Conservation (phyloP, 192 early-diverging fungal genomes). For the Paraglomus brasilianum region DNA sequence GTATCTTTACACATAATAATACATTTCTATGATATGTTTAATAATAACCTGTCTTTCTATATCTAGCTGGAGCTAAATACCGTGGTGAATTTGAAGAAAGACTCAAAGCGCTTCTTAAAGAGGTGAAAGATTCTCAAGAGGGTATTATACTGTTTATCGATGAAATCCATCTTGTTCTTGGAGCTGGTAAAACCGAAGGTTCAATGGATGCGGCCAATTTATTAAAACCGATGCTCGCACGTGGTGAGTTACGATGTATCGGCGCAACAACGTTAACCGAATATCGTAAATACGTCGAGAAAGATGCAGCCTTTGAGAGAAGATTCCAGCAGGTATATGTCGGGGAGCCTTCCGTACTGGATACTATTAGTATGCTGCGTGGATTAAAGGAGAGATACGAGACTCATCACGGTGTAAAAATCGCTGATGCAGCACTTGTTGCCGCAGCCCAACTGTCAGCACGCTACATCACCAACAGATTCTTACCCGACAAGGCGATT, state of each 20-base stretch:
- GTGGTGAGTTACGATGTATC: slow-evolving; percentile 93
- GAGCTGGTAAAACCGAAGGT: slow-evolving; percentile 89
- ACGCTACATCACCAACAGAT: slow-evolving; percentile 72
- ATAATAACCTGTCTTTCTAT: background rate
- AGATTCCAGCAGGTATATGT: slow-evolving; percentile 82
- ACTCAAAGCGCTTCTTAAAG: slow-evolving; percentile 93
- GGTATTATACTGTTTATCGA: slow-evolving; percentile 97
- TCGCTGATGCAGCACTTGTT: slow-evolving; percentile 74
- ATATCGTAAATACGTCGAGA: slow-evolving; percentile 91
- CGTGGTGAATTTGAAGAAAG: slow-evolving; percentile 98
- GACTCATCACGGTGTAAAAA: slow-evolving; percentile 79
- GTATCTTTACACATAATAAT: slow-evolving; percentile 5
- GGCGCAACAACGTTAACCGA: slow-evolving; percentile 96
- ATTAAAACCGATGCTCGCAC: slow-evolving; percentile 96
- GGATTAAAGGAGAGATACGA: slow-evolving; percentile 82
- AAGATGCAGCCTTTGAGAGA: slow-evolving; percentile 81
- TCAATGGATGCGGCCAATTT: slow-evolving; percentile 96
- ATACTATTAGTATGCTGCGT: slow-evolving; percentile 77
- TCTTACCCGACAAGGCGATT: slow-evolving; percentile 82
- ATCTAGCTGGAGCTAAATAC: slow-evolving; percentile 92
- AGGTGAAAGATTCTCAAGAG: slow-evolving; percentile 87
- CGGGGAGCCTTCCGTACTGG: slow-evolving; percentile 70
- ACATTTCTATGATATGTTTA: background rate
- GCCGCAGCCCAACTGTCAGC: slow-evolving; percentile 71
- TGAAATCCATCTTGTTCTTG: slow-evolving; percentile 93